Percentiles rank a stretch among this genome's conserved stretches.
Conservation (phyloP, 306 rosid genomes). For the Ochetophila trinervis region DNA sequence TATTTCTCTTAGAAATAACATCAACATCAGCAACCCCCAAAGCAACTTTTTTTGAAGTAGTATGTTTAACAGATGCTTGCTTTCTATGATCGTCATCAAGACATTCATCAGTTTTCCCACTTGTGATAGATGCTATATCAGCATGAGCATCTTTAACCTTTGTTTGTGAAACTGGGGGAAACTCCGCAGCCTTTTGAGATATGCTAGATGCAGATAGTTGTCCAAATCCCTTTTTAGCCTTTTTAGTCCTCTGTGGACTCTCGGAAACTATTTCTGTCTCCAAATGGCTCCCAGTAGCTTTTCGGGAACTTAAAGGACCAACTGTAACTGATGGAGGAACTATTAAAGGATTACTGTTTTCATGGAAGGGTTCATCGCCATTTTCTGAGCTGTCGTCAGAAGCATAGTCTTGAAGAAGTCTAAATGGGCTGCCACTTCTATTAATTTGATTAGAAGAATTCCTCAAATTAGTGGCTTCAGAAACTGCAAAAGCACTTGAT, state of each 20-base stretch:
- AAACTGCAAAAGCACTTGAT: slow-evolving; percentile 31
- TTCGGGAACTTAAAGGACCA: slow-evolving; percentile 28
- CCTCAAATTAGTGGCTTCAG: slow-evolving; percentile 28
- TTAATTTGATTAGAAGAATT: slow-evolving; percentile 32
- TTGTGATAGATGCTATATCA: slow-evolving; percentile 21
- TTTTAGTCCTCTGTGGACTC: slow-evolving; percentile 17
- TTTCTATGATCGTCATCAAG: slow-evolving; percentile 35
- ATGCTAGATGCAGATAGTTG: slow-evolving; percentile 27
- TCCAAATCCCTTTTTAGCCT: slow-evolving; percentile 28
- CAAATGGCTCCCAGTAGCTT: slow-evolving; percentile 29
- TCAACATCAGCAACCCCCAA: slow-evolving; percentile 31
- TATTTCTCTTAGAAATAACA: slow-evolving; percentile 25
- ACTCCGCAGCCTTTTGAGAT: slow-evolving; percentile 31
- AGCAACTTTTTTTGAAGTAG: slow-evolving; percentile 37
- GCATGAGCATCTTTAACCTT: slow-evolving; percentile 21
- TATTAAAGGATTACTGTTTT: slow-evolving; percentile 31
- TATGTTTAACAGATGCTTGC: slow-evolving; percentile 27
- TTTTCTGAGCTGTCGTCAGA: slow-evolving; percentile 70
- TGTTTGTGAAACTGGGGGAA: slow-evolving; percentile 29
- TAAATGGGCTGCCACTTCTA: slow-evolving; percentile 58
- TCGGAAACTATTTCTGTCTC: slow-evolving; percentile 29
- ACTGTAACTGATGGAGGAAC: slow-evolving; percentile 35
- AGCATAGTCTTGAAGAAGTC: slow-evolving; percentile 83
- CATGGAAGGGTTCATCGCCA: slow-evolving; percentile 33
- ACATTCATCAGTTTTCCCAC: slow-evolving; percentile 32